Evolutionary conservation across 495 filamentous ascomycete genomes (phyloP), one percentile per base, ranked within the genome.

Genomic region (Cercophora samala): DNA sequence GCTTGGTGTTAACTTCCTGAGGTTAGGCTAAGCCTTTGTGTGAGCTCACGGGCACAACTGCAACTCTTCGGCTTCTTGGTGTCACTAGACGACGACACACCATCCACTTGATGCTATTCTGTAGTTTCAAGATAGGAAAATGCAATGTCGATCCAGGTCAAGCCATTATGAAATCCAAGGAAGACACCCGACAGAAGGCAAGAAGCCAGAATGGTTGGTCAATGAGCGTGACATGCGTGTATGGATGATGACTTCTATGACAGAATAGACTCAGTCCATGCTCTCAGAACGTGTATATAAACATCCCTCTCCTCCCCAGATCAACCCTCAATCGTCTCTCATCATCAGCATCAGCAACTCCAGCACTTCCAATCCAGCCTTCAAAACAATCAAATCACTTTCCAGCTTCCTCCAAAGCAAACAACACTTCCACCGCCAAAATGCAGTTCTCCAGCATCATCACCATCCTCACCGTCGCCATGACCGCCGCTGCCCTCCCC

Each of bases 361-460:
- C 18, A 61, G 5, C 25, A 32, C 11, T 24, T 25, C 51, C 8
- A 64, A 21, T 9, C 46, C n/a, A 13, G 55, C 42, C 46, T 22
- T 46, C 17, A 32, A 22, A 61, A 54, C 56, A 32, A 26, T 19
- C 64, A 55, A 52, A 6, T 5, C 42, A 32, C 60, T 2, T 29
- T 18, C 21, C 6, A 21, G 19, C 54, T 22, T 25, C n/a, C n/a
- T 17, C 6, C 54, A 9, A 25, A 58, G 21, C 15, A 18, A 58
- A 19, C 54, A 58, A 58, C 23, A 21, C 54, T 11, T 26, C 58
- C 21, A n/a, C 37, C 22, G 4, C 5, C 66, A 68, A 68, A 60
- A 68, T 68, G 66, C 66, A 68, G 55, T 61, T 68, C 62, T 19
- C 22, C 55, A 61, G 59, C 62, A 0, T 68, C 66, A 21, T 68